Conservation (phyloP, 1,284 basidiomycete species). For the Cryptococcus neoformans region DNA sequence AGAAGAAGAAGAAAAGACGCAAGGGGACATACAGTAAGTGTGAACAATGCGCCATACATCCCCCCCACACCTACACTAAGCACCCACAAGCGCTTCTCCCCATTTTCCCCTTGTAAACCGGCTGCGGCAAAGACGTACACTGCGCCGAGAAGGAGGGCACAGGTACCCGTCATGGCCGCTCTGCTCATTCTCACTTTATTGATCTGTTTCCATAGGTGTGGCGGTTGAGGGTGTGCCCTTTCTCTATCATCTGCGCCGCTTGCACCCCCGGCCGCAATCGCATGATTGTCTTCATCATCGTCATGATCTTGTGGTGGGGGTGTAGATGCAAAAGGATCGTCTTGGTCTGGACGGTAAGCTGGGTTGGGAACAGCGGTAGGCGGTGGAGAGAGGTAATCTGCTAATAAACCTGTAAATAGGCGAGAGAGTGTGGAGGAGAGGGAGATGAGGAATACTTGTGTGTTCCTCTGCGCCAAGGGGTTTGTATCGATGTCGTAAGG, state of each 20-base stretch:
- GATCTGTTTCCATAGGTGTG: constrained; percentile 31
- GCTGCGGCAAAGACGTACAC: constrained; percentile 40
- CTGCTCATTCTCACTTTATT: constrained; percentile 31
- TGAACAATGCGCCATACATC: constrained; percentile 49
- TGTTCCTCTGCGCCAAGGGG: constrained; percentile 42
- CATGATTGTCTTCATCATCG: too few relatives aligned
- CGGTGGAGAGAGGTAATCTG: constrained; percentile 45
- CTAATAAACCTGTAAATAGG: constrained; percentile 40
- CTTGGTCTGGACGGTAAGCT: constrained; percentile 10
- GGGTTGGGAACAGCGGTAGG: constrained; percentile 30
- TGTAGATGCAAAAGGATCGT: background rate
- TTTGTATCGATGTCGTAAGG: constrained; percentile 2
- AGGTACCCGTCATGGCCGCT: constrained; percentile 36
- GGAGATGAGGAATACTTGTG: constrained; percentile 48
- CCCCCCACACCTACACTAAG: constrained; percentile 43
- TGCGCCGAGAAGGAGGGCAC: constrained; percentile 26
- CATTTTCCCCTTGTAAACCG: constrained; percentile 31
- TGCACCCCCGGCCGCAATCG: too few relatives aligned
- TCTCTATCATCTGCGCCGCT: too few relatives aligned
- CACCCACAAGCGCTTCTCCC: constrained; percentile 38
- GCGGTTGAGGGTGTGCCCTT: constrained; percentile 1
- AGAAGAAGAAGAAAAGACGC: background rate
- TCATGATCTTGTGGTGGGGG: too few relatives aligned
- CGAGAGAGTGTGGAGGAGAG: constrained; percentile 44
- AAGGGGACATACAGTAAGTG: constrained; percentile 37